Base-by-base conservation (phyloP, 2,329 filamentous ascomycete genomes). In the Talaromyces sp. region DNA sequence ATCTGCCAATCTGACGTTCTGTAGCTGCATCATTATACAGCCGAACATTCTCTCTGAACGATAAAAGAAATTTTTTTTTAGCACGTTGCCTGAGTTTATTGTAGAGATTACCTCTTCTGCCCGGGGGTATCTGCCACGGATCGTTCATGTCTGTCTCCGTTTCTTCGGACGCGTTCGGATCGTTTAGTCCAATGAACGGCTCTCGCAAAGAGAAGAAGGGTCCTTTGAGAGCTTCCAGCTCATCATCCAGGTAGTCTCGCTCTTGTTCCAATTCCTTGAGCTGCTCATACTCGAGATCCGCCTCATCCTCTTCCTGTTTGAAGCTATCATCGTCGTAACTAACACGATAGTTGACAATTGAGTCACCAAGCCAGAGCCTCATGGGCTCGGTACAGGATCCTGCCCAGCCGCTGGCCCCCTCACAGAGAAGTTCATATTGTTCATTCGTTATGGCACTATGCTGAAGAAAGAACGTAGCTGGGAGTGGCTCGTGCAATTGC, bases 21-120 rank as follows among this genome's bases (percentile, higher is more conserved):
- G 75, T 73, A 31, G 81, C 81, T 3, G 77, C 73, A 1, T 73
- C 66, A 10, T 78, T 69, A 63, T 86, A 88, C 5, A 76, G 63
- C 31, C 71, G 71, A 1, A 84, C 77, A 1, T 83, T 65, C 0
- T 71, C 63, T 2, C 80, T 78, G 48, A 92, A 78, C 1, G 74
- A 67, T 0, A 67, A 58, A 1, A 74, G 65, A 1, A 86, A 71
- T 1, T 71, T 67, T 1, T 72, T 70, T 56, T 89, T 81, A 1
- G 84, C 70, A 53, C 77, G 69, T 1, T 77, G 72, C 63, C 86
- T 83, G 57, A 93, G 80, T 57, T 82, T 75, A 43, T 83, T 81
- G 70, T 92, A 95, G 0, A 93, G 76, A 0, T 79, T 75, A 0
- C 86, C 86, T 5, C 90, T 84, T 17, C 80, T 70, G 2, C 73